Base-by-base conservation (phyloP, 305 asterid species). In the Fraxinus platypoda region DNA sequence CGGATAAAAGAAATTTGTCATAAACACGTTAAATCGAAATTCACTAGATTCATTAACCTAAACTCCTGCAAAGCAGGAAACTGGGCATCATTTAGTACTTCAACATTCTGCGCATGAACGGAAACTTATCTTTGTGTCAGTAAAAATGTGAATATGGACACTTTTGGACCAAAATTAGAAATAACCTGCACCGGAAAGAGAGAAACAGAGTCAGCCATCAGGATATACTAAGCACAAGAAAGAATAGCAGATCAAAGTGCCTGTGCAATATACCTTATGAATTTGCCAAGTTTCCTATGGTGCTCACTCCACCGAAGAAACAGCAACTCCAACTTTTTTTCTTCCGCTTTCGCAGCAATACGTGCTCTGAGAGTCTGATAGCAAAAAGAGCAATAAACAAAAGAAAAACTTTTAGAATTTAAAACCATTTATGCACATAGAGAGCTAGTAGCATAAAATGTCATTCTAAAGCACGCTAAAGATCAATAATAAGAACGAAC, bases 221-320 rank as follows among this genome's bases (percentile, higher is more conserved):
- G 43, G 62, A 54, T 26, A 64, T 28, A 57, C 77, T 76, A 6
- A 79, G 71, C 13, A 31, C 64, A 38, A 52, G 46, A 41, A 83
- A 31, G 78, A 75, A 77, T 52, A 33, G n/a, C 52, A 80, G 25
- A 80, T 70, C 73, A 78, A 71, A 38, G 33, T 73, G 74, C 72
- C 66, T 37, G 81, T 28, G 12, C 26, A 64, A 70, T 34, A 31
- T 85, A 90, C 99, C 99, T 96, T 94, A 86, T 93, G 90, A 95
- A 96, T 89, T 91, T 96, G 94, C 98, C 98, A 87, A 96, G 99
- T 92, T 90, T 94, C 84, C 84, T 90, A 59, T 92, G 97, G 91
- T 96, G 99, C 94, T 93, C 98, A 85, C 94, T 93, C 99, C 99
- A 95, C 84, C 89, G 92, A 86, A 95, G 98, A 89, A 95, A 95